Evolutionary conservation across 2,329 filamentous ascomycete genomes (phyloP), one percentile per base, ranked within the genome.

Genomic region (Alternaria brassicae): DNA sequence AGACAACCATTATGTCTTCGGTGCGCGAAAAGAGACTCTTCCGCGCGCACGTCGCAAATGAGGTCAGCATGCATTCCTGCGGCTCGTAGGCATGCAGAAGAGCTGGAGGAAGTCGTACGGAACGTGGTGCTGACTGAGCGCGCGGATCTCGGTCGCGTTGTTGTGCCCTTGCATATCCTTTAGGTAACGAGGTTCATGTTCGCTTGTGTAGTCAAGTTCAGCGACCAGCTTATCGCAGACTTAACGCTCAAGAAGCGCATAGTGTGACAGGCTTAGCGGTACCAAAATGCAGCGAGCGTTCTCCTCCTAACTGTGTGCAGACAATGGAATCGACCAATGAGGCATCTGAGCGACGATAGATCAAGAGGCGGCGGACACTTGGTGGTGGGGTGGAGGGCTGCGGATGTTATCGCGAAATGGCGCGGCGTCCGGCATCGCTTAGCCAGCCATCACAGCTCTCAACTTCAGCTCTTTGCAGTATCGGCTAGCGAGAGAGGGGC

Each of bases 351-450:
- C 19, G 19, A 27, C 10, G 48, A 55, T 37, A 21, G 55, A 39
- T 21, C 36, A 52, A 34, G 23, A 59, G 32, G 25, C 40, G 47
- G 55, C 55, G 64, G 62, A 27, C 57, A 49, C 55, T 53, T 53
- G 50, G 60, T 52, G 27, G 34, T 36, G 42, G 15, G 28, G 48
- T 52, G 58, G 53, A 50, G 53, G 45, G 48, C n/a, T 44, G 30
- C 39, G 47, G 59, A 56, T 44, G 53, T 44, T 55, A 56, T 65
- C 53, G 51, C 44, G 48, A 54, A n/a, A 55, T 62, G 44, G 61
- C 58, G 58, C 37, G 34, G 30, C 27, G 37, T 52, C 47, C 17
- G 58, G 54, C 40, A 32, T 53, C 48, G 55, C 57, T 61, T 58
- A 59, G 57, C 55, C 45, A 52, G 51, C 53, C 19, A 12, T 54